Evolutionary conservation across 768 basidiomycete species (phyloP), one percentile per base, ranked within the genome.

Genomic region (Rhodotorula paludigena): DNA sequence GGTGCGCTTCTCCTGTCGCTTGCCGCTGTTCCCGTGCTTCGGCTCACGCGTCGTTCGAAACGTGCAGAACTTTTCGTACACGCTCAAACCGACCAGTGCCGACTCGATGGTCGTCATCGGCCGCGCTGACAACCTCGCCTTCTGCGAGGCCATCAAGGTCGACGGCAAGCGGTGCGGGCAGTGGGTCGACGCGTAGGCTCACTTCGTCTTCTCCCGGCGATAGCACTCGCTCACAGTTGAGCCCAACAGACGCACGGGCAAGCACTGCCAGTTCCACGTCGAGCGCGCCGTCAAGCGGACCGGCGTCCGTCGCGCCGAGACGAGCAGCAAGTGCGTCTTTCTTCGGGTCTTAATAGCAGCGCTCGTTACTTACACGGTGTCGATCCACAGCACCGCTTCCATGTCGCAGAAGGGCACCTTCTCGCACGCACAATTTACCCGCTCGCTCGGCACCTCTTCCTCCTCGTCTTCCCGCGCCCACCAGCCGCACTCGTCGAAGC

Each of bases 221-320:
- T n/a, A n/a, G n/a, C n/a, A n/a, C n/a, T n/a, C n/a, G n/a, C n/a
- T n/a, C n/a, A n/a, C n/a, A n/a, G n/a, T n/a, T n/a, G 41, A 20
- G 11, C 20, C 41, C 21, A 9, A 25, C 79, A 90, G 87, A 71
- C 86, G 92, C 36, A 83, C 89, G 20, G 69, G 74, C 83, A 87
- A 89, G 28, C 86, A 89, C 6, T 99, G 96, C 78, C 93, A 97
- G 49, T 99, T 85, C 78, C 96, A 99, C 79, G 78, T 97, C 47
- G 87, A 90, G 68, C 82, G 83, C 32, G 89, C 92, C 0, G 85
- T 98, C 7, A 83, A 90, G 77, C 80, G 85, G 30, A 82, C 83
- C 23, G 82, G 92, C 15, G 87, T 88, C 0, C 84, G 84, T 0
- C 83, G 94, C 54, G 83, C 94, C 1, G 96, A 99, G 78, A 96